A percentile compares a stretch with the other conserved stretches of the same genome.
phyloP scores from a whole-genome alignment of 352 stramenopile species.

The Phytopythium cucurbitacearum region DNA sequence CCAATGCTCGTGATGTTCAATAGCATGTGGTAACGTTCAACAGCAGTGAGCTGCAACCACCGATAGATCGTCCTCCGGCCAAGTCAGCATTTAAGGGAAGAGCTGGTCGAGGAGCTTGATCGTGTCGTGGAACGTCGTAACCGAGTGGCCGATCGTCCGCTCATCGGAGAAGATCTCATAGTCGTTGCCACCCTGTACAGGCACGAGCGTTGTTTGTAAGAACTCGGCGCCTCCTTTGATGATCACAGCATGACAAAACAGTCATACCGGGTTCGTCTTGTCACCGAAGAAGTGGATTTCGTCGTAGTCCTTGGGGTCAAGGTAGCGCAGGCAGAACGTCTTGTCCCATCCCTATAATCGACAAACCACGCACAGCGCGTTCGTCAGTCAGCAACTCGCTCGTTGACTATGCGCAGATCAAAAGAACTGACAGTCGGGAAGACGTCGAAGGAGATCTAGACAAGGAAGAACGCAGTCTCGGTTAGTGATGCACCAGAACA shows the following conservation, averaged over 20 bases:
- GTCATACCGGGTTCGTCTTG: constrained; percentile 94
- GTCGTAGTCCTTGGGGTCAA: constrained; percentile 94
- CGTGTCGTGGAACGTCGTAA: constrained; percentile 96
- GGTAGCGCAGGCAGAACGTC: constrained; percentile 97
- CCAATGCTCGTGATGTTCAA: no score
- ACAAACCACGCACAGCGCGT: neutral
- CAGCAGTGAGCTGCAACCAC: no score
- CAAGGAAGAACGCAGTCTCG: neutral
- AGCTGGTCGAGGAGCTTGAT: constrained; percentile 95
- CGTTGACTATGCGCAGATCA: neutral
- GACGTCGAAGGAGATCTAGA: constrained; percentile 97
- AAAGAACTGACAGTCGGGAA: constrained; percentile 79
- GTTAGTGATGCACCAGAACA: neutral
- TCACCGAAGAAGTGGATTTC: constrained; percentile 99
- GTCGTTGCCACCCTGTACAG: constrained; percentile 94
- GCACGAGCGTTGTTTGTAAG: constrained; percentile 1
- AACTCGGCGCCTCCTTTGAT: neutral
- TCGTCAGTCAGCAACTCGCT: neutral
- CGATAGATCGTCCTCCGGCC: no score
- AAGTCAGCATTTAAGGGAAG: constrained; percentile 71
- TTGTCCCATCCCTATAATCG: constrained; percentile 95
- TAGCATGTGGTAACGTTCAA: no score
- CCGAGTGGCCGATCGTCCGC: constrained; percentile 96
- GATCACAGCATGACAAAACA: neutral
- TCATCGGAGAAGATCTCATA: constrained; percentile 98